Base-by-base conservation (phyloP, 805 yeast genomes). In the Saccharomycopsis oosterbeekiorum region DNA sequence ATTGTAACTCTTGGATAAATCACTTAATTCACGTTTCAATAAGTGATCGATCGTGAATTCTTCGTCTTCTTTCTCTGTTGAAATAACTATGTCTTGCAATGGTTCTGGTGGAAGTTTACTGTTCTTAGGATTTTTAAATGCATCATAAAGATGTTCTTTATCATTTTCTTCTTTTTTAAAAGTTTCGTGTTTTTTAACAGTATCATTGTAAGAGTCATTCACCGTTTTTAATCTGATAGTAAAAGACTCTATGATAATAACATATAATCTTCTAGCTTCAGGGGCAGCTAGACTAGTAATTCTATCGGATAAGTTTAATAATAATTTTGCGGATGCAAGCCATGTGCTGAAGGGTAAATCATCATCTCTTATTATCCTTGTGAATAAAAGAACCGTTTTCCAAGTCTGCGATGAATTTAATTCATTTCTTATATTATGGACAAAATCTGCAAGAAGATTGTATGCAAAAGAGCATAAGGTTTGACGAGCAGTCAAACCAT, bases 381-480 rank as follows among this genome's bases (percentile, higher is more conserved):
- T 86, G 69, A 90, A 94, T 61, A 89, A 86, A 54, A 79, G 81
- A 3, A 96, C 93, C 0, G 97, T 89, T 62, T 86, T 84, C 85
- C 96, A 86, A 11, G 94, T 86, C 70, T 90, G 97, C 47, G 82
- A 84, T 1, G 92, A 82, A 0, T 88, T 85, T 59, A 94, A 75
- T 66, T 92, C 96, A 57, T 85, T 81, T 66, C 97, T 83, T 2
- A 93, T 93, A 69, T 89, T 90, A 69, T 94, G 98, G 59, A 94
- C 87, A 67, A 96, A 86, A 70, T 94, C 99, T 0, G 99, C 98
- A 57, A 94, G 93, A 14, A 96, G 89, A 41, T 96, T 88, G 71
- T 92, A 94, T 0, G 98, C 98, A 68, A 94, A 75, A 0, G 98
- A 97, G 66, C 97, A 79, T 59, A 94, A 78, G 0, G 96, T 89